Conservation (phyloP, 1,284 basidiomycete species). For the Ceratobasidium sp. region DNA sequence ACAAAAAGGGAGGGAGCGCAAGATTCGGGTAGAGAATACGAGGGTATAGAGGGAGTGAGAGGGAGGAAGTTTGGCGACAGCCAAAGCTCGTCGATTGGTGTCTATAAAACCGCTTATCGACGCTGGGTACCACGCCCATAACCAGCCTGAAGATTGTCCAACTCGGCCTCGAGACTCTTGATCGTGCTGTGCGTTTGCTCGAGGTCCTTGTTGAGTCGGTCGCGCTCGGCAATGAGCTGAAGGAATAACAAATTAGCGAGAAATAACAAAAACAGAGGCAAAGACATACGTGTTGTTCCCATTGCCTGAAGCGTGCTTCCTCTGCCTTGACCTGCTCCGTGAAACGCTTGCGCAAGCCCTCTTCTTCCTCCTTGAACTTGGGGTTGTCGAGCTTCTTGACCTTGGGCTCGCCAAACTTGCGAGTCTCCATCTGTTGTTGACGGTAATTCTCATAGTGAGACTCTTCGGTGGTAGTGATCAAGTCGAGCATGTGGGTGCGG, state of each 20-base stretch:
- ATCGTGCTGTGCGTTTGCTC: slow-evolving; percentile 91
- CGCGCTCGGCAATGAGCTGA: slow-evolving; percentile 93
- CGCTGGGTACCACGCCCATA: slow-evolving; percentile 79
- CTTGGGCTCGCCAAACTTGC: slow-evolving; percentile 98
- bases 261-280: background rate
- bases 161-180: slow-evolving; percentile 87
- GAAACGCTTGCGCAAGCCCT: slow-evolving; percentile 93
- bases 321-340: slow-evolving; percentile 99
- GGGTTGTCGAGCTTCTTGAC: slow-evolving; percentile 99
- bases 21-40: background rate
- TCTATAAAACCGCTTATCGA: slow-evolving; percentile 43
- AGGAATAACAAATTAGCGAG: slow-evolving; percentile 28
- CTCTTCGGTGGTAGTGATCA: slow-evolving; percentile 96
- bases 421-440: slow-evolving; percentile 99
- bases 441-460: slow-evolving; percentile 98
- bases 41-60: slow-evolving; percentile 14
- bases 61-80: no score
- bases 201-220: slow-evolving; percentile 96
- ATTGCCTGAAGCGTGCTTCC: slow-evolving; percentile 96
- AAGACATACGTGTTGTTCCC: slow-evolving; percentile 92
- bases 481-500: slow-evolving; percentile 98
- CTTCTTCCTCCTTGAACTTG: slow-evolving; percentile 99
- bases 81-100: no score
- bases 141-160: slow-evolving; percentile 87
- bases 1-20: slow-evolving; percentile 22